Evolutionary conservation across 176 grass and related monocot species (phyloP), one percentile per base, ranked within the genome.

Genomic region (Carex pumila): DNA sequence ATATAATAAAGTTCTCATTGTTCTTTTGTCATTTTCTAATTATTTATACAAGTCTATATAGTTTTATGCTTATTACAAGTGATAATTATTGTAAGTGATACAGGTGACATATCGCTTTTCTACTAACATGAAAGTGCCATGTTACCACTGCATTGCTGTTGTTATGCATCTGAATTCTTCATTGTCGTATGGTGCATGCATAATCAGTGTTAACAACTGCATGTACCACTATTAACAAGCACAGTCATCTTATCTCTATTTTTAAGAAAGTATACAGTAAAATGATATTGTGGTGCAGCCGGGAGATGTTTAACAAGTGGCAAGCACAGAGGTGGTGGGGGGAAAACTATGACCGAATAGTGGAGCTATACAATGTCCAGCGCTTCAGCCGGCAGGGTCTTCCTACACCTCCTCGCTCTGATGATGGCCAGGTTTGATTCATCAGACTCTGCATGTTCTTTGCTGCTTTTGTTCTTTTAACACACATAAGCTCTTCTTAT

Each of bases 321-420:
- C 91, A 95, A 79, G 97, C 97, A 11, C 97, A 99, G 90, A 91
- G 93, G 71, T 99, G 97, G 97, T 99, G 97, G 97, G 93, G 93
- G 9, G 97, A 99, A 91, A 99, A 99, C 88, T 99, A 99, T 71
- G 97, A 99, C 79, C 87, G 97, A 69, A 92, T 99, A 82, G 89
- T 99, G 79, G 93, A 99, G 97, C 88, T 99, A 17, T 99, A 99
- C 91, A 99, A 96, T 83, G 97, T 99, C 12, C 85, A 91, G 71
- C 89, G 77, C 0, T 99, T 95, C 83, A 99, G 88, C 80, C 88
- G 90, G 47, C 93, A 99, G 49, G 97, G 87, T 45, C 67, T 29
- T 53, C 91, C 91, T 7, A 99, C 91, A 13, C 97, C 93, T 12
- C 72, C 89, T 29, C 88, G 89, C 64, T 99, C 97, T 69, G 91